Percentiles rank a stretch among this genome's conserved stretches.
Conservation (phyloP, 352 stramenopile species). For the Pythium grandisporangium region DNA sequence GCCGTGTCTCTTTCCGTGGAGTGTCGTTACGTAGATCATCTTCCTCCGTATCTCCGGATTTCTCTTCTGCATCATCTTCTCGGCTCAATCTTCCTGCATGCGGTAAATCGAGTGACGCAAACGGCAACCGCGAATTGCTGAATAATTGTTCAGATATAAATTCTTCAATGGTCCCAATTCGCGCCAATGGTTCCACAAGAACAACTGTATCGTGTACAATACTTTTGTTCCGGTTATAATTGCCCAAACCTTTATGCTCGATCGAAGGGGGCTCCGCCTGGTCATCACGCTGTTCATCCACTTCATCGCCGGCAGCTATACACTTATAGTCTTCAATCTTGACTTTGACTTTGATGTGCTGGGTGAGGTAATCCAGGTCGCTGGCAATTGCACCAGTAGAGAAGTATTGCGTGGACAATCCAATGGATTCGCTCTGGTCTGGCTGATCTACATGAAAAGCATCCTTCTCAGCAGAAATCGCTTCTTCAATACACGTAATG, state of each 20-base stretch:
- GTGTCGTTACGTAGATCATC: slow-evolving; percentile 9
- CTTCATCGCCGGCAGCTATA: slow-evolving; percentile 1
- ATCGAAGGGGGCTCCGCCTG: too few relatives aligned
- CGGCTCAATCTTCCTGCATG: background rate
- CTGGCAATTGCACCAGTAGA: slow-evolving; percentile 14
- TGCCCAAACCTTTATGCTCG: too few relatives aligned
- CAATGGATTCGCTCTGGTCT: too few relatives aligned
- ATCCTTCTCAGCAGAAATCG: slow-evolving; percentile 57
- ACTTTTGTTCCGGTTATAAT: slow-evolving; percentile 20
- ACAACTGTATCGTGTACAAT: slow-evolving; percentile 59
- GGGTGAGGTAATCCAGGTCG: slow-evolving; percentile 52
- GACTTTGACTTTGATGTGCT: slow-evolving; percentile 70
- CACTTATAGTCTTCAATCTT: slow-evolving; percentile 38
- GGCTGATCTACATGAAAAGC: slow-evolving; percentile 34
- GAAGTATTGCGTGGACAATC: too few relatives aligned
- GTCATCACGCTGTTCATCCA: too few relatives aligned
- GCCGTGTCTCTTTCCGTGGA: slow-evolving; percentile 4
- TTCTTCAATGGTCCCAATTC: slow-evolving; percentile 71
- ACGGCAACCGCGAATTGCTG: slow-evolving; percentile 22
- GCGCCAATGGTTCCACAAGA: slow-evolving; percentile 60
- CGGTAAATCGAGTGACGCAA: slow-evolving; percentile 16
- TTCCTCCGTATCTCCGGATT: background rate
- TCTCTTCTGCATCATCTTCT: background rate
- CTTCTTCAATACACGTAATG: slow-evolving; percentile 37
- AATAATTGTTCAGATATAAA: slow-evolving; percentile 69